Percentiles rank a stretch among this genome's conserved stretches.
Conservation (phyloP, 2,329 filamentous ascomycete genomes). For the Cladosporium sp. region DNA sequence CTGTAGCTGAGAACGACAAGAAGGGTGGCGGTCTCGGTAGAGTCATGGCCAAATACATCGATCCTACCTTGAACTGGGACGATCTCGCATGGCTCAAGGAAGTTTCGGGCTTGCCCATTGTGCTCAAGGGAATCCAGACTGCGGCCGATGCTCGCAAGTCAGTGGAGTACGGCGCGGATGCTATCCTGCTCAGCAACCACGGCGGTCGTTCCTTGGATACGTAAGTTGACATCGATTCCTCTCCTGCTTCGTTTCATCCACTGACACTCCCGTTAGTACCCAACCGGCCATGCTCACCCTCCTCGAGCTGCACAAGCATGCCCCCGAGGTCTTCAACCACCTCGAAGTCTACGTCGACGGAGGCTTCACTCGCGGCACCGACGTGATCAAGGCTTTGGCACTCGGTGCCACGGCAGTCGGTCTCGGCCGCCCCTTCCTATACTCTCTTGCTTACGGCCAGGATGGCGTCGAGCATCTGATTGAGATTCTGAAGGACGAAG, state of each 20-base stretch:
- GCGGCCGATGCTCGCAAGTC: slow-evolving; percentile 40
- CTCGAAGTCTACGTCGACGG: slow-evolving; percentile 58
- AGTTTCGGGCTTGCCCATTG: slow-evolving; percentile 48
- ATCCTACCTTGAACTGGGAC: slow-evolving; percentile 48
- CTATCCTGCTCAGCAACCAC: slow-evolving; percentile 50
- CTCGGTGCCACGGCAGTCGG: slow-evolving; percentile 60
- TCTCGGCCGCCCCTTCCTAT: slow-evolving; percentile 58
- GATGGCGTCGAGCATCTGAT: slow-evolving; percentile 46
- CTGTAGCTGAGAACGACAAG: slow-evolving; percentile 45
- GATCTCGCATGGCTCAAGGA: slow-evolving; percentile 43
- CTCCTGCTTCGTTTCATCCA: background rate
- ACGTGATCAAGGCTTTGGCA: slow-evolving; percentile 63
- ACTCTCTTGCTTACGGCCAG: slow-evolving; percentile 56
- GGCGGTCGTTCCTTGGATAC: slow-evolving; percentile 49
- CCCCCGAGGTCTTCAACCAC: slow-evolving; percentile 52
- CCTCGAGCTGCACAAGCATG: slow-evolving; percentile 56
- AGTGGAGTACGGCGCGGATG: slow-evolving; percentile 38
- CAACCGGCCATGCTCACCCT: slow-evolving; percentile 53
- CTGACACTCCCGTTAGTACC: slow-evolving; percentile 22
- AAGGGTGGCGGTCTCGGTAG: slow-evolving; percentile 53
- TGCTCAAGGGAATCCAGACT: slow-evolving; percentile 41
- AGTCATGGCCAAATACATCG: slow-evolving; percentile 53
- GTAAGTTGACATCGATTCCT: background rate
- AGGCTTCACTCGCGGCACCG: slow-evolving; percentile 59
- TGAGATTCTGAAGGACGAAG: slow-evolving; percentile 48